Conservation (phyloP, 495 filamentous ascomycete species). For the Podospora comata region DNA sequence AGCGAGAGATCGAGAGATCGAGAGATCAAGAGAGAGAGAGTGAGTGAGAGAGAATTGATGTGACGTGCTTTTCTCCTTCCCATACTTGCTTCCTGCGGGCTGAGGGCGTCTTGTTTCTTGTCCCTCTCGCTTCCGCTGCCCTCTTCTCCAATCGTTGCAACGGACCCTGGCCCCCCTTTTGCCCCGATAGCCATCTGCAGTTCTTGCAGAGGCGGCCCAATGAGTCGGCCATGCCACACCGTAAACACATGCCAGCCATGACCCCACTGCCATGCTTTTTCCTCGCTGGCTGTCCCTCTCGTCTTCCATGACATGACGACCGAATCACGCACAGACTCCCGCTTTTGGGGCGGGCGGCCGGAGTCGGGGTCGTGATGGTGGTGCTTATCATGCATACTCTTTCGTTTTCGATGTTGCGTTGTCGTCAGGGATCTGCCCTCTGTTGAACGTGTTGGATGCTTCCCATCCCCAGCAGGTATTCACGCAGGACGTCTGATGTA, state of each 20-base stretch:
- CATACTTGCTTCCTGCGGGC: slow-evolving; percentile 13
- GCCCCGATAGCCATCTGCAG: slow-evolving; percentile 31
- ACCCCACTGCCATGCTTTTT: not conserved
- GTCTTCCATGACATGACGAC: not conserved
- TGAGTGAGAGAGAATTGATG: not conserved
- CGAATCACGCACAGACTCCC: slow-evolving; percentile 16
- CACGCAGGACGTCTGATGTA: not conserved
- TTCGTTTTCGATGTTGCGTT: not conserved
- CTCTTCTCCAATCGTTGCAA: slow-evolving; percentile 23
- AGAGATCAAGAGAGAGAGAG: not conserved
- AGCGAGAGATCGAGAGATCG: not conserved
- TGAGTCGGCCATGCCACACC: slow-evolving; percentile 7
- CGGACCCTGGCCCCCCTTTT: slow-evolving; percentile 3
- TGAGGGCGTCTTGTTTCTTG: slow-evolving; percentile 1
- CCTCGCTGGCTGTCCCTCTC: not conserved
- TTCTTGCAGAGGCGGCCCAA: slow-evolving; percentile 17
- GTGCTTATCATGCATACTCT: not conserved
- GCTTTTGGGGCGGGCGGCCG: slow-evolving; percentile 9
- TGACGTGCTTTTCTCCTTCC: slow-evolving; percentile 1
- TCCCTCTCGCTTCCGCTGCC: slow-evolving; percentile 13
- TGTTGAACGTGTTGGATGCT: too few species aligned
- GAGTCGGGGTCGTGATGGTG: not conserved
- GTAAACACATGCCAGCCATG: not conserved
- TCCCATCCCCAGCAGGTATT: not conserved
- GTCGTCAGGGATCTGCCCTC: not conserved